Evolutionary conservation across 192 early-diverging fungal genomes (phyloP).

Genomic region (Ramicandelaber brevisporus): DNA sequence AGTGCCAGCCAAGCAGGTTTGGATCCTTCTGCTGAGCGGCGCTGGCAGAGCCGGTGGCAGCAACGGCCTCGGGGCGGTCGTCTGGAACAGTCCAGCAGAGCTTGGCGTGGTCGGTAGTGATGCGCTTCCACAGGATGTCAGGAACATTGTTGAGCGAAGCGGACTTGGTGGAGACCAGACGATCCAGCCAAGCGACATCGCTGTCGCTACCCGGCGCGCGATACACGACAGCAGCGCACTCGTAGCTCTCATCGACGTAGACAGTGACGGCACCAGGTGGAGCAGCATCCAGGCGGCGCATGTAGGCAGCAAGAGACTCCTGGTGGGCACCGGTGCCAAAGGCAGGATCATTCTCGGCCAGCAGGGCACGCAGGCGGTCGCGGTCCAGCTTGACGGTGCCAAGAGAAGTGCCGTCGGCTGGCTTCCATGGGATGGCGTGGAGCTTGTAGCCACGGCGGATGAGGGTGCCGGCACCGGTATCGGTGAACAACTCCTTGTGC

Average conservation of each 20-base stretch:
- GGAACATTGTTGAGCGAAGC: conserved; percentile 84
- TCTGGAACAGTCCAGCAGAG: conserved; percentile 66
- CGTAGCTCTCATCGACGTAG: conserved; percentile 84
- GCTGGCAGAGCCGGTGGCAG: too few relatives aligned
- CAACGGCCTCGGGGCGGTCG: too few relatives aligned
- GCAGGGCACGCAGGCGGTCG: conserved; percentile 52
- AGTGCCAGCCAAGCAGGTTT: conserved; percentile 80
- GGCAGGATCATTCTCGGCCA: conserved; percentile 46
- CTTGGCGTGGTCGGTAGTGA: conserved; percentile 54
- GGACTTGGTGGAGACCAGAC: conserved; percentile 66
- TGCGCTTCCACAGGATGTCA: conserved; percentile 81
- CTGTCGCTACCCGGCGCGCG: conserved; percentile 7
- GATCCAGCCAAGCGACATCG: conserved; percentile 47
- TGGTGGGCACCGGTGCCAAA: conserved; percentile 38
- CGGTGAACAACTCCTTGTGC: conserved; percentile 98
- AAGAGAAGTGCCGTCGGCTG: conserved; percentile 32
- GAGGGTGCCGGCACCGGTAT: conserved; percentile 88
- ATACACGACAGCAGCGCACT: conserved; percentile 70
- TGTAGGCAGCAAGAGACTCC: conserved; percentile 41
- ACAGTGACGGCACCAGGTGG: conserved; percentile 31
- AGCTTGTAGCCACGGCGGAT: conserved; percentile 88
- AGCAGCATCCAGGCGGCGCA: conserved; percentile 23
- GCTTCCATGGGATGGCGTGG: too few relatives aligned
- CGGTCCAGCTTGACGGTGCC: conserved; percentile 47
- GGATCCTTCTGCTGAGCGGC: too few relatives aligned